A percentile compares a stretch with the other conserved stretches of the same genome.
These are phyloP conservation scores for Trichoderma cornu-damae DNA, from an alignment of 2,329 filamentous ascomycete genomes.

Conservation along the genomic window DNA sequence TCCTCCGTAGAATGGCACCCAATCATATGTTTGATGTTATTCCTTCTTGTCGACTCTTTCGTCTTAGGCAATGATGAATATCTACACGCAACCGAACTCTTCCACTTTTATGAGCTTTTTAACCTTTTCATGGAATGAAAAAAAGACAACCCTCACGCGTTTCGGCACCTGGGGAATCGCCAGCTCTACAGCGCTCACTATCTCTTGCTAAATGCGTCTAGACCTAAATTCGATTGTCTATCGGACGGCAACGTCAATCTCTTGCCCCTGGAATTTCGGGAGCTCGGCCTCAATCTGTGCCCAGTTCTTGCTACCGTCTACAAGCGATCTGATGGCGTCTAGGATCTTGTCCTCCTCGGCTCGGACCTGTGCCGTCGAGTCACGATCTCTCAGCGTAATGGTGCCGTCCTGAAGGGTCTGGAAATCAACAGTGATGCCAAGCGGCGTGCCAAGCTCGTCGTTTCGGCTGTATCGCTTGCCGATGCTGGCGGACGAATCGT, in stretches of 20 bases:
- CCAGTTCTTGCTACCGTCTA: slow-evolving; percentile 51
- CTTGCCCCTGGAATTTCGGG: slow-evolving; percentile 79
- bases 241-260: slow-evolving; percentile 43
- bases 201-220: slow-evolving; percentile 12
- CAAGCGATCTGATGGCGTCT: slow-evolving; percentile 59
- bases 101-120: not conserved
- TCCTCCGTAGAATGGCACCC: too few relatives aligned
- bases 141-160: not conserved
- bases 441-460: slow-evolving; percentile 90
- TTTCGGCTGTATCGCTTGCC: slow-evolving; percentile 93
- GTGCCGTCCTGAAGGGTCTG: slow-evolving; percentile 84
- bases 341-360: slow-evolving; percentile 76
- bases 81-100: not conserved
- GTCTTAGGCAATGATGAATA: not conserved
- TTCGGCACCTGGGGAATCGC: not conserved
- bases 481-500: slow-evolving; percentile 86
- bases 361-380: slow-evolving; percentile 86
- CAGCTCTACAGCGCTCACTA: not conserved
- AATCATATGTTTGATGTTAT: too few relatives aligned
- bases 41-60: not conserved
- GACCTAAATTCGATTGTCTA: slow-evolving; percentile 22
- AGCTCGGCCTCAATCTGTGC: slow-evolving; percentile 68
- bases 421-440: slow-evolving; percentile 94
- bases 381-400: slow-evolving; percentile 83
- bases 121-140: not conserved